phyloP scores from a whole-genome alignment of 192 early-diverging fungal species.

The Coemansia sp. region DNA sequence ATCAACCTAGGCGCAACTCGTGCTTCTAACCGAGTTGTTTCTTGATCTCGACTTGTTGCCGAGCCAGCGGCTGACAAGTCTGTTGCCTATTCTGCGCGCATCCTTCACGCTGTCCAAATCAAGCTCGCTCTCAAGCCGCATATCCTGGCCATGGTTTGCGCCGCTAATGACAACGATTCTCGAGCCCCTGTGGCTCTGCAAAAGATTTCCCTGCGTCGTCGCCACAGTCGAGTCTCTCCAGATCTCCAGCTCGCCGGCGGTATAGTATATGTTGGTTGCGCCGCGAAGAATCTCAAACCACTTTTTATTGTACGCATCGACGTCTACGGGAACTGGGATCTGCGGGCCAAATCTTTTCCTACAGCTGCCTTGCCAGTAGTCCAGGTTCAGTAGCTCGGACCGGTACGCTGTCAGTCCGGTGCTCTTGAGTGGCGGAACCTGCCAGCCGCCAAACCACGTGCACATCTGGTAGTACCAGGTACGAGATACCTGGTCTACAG shows the following conservation, averaged over 20 bases:
- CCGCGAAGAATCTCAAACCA: constrained; percentile 24
- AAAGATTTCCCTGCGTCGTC: constrained; percentile 12
- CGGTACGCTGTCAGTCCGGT: constrained; percentile 28
- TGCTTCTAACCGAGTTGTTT: neutral
- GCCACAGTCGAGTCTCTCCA: constrained; percentile 56
- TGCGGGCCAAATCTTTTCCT: constrained; percentile 38
- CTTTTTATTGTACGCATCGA: constrained; percentile 28
- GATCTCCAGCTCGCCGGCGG: constrained; percentile 60
- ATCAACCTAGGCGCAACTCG: neutral
- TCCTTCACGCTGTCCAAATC: constrained; percentile 3
- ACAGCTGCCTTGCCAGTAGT: constrained; percentile 42
- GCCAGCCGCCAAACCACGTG: constrained; percentile 65
- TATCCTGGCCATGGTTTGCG: constrained; percentile 41
- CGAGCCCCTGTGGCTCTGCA: constrained; percentile 9
- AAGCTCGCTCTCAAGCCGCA: neutral
- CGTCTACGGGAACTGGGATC: constrained; percentile 26
- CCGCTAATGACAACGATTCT: constrained; percentile 23
- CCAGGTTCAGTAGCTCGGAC: constrained; percentile 39
- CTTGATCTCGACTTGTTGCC: neutral
- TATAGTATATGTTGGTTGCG: constrained; percentile 56
- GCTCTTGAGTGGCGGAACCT: constrained; percentile 30
- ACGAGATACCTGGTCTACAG: constrained; percentile 34
- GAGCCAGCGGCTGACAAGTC: constrained; percentile 4
- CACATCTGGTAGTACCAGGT: constrained; percentile 64
- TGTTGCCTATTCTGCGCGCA: constrained; percentile 1